Conservation (phyloP, 257 asterid genomes). For the Solanum arcanum region DNA sequence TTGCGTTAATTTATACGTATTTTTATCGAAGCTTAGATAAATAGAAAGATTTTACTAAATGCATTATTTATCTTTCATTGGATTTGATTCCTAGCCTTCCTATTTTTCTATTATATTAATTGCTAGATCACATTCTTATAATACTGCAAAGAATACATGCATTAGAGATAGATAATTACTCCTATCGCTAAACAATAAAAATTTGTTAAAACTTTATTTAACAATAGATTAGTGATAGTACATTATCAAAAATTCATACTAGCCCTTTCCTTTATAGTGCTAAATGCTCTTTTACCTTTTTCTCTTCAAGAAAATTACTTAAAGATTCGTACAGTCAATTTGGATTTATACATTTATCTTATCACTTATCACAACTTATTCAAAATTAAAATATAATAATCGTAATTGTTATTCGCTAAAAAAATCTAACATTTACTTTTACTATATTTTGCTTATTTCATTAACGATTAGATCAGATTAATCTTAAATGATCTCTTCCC, state of each 20-base stretch:
- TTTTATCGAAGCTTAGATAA: not conserved
- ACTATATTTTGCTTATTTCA: not conserved
- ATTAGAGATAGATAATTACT: not conserved
- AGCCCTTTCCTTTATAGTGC: not conserved
- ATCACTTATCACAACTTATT: not conserved
- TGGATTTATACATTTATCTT: too few relatives aligned
- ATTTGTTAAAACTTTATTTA: not conserved
- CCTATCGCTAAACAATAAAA: not conserved
- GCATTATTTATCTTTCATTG: not conserved
- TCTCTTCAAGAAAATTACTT: too few relatives aligned
- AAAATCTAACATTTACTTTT: too few relatives aligned
- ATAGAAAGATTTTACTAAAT: not conserved
- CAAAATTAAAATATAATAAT: not conserved
- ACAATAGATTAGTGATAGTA: not conserved
- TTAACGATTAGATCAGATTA: not conserved
- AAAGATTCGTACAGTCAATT: too few relatives aligned
- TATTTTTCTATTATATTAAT: not conserved
- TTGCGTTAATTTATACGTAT: fast-evolving
- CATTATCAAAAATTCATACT: not conserved
- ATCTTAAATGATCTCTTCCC: not conserved
- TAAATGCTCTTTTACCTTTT: too few relatives aligned
- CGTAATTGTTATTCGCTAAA: not conserved
- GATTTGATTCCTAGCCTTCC: not conserved
- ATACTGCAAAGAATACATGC: not conserved
- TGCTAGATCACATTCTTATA: not conserved